Evolutionary conservation across 371 early-diverging fungal genomes (phyloP).

Genomic region (Mortierella sp.): DNA sequence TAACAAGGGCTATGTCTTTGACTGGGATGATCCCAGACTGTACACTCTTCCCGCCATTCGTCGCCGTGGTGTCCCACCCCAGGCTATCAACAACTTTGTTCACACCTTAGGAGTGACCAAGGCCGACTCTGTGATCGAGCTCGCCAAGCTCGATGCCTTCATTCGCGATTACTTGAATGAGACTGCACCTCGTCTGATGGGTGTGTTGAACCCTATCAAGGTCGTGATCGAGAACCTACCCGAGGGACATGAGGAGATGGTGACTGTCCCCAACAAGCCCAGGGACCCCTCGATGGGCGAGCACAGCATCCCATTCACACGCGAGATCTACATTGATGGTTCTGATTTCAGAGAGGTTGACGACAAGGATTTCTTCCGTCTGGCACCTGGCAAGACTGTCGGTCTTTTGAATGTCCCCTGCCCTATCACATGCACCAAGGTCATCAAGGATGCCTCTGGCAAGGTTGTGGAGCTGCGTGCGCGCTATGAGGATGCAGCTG

Average conservation of each 20-base stretch:
- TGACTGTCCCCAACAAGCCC: conserved; percentile 90
- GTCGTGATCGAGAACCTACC: conserved; percentile 90
- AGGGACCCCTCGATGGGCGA: conserved; percentile 86
- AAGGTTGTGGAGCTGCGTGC: conserved; percentile 83
- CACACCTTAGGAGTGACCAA: conserved; percentile 95
- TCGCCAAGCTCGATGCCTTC: conserved; percentile 94
- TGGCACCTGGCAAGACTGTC: conserved; percentile 94
- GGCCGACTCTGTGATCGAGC: conserved; percentile 88
- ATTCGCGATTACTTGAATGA: conserved; percentile 96
- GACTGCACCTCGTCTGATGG: conserved; percentile 93
- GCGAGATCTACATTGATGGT: conserved; percentile 92
- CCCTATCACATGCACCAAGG: conserved; percentile 87
- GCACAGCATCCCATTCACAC: conserved; percentile 89
- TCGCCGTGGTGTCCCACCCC: conserved; percentile 98
- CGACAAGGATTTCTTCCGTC: conserved; percentile 93
- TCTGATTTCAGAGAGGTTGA: conserved; percentile 95
- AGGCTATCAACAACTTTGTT: conserved; percentile 99
- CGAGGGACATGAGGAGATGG: conserved; percentile 76
- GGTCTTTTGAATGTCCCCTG: conserved; percentile 89
- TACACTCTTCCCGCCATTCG: conserved; percentile 98
- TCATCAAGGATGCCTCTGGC: conserved; percentile 81
- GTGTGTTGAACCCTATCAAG: conserved; percentile 90
- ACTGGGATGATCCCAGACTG: conserved; percentile 99
- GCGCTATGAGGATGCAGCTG: conserved; percentile 78
- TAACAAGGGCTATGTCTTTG: conserved; percentile 79